Conservation (phyloP, 257 asterid species). For the Lantana camara region DNA sequence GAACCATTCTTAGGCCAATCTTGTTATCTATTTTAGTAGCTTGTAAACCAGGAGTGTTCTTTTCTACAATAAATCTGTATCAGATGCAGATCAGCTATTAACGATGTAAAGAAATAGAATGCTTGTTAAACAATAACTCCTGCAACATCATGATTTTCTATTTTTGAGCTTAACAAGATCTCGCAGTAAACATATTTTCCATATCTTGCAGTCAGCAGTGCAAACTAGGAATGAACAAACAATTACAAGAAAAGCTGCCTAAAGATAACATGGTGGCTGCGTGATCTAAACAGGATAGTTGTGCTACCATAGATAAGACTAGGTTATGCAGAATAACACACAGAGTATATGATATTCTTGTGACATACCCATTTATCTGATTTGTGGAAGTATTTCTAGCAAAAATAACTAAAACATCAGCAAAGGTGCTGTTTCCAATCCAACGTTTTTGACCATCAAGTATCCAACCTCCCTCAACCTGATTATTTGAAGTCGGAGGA, state of each 20-base stretch:
- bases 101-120: conserved; percentile 14
- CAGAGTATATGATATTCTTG: background rate
- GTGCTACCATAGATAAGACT: conserved; percentile 1
- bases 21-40: conserved; percentile 92
- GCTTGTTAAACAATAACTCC: conserved; percentile 10
- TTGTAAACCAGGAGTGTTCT: conserved; percentile 83
- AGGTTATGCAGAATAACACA: background rate
- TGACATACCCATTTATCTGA: conserved; percentile 84
- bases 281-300: background rate
- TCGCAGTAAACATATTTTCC: background rate
- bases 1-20: conserved; percentile 90
- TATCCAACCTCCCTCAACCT: conserved; percentile 99
- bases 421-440: conserved; percentile 98
- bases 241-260: background rate
- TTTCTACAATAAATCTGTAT: conserved; percentile 76
- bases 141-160: background rate
- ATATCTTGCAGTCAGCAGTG: conserved; percentile 15
- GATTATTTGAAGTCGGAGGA: conserved; percentile 31
- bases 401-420: conserved; percentile 79
- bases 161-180: background rate
- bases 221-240: background rate
- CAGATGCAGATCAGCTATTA: conserved; percentile 33
- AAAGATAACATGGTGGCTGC: conserved; percentile 1
- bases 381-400: conserved; percentile 77
- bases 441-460: conserved; percentile 97